Conservation (phyloP, 2,329 filamentous ascomycete species). For the Coniochaeta sp. region DNA sequence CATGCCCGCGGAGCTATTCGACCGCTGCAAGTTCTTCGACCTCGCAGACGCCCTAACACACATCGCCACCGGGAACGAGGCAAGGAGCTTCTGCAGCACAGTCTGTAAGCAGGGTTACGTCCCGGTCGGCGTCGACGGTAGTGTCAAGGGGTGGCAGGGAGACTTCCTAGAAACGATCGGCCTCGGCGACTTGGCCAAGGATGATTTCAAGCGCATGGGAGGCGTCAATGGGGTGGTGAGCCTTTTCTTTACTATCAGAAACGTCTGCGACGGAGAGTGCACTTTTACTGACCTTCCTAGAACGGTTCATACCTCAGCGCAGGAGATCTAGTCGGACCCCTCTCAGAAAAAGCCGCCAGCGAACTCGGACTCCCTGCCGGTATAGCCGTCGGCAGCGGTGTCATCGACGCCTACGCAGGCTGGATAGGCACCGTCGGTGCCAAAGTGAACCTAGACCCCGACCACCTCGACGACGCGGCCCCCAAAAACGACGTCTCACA, state of each 20-base stretch:
- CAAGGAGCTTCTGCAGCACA: constrained; percentile 87
- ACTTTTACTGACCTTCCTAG: constrained; percentile 37
- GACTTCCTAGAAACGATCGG: constrained; percentile 88
- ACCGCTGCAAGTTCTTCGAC: constrained; percentile 95
- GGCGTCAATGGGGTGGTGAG: constrained; percentile 92
- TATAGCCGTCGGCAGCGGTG: constrained; percentile 89
- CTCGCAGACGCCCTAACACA: constrained; percentile 89
- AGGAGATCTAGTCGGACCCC: constrained; percentile 78
- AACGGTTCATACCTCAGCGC: constrained; percentile 88
- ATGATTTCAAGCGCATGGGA: constrained; percentile 89
- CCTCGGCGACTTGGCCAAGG: constrained; percentile 72
- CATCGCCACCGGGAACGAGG: constrained; percentile 86
- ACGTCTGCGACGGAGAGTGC: neutral
- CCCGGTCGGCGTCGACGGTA: constrained; percentile 93
- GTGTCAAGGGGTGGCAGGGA: constrained; percentile 96
- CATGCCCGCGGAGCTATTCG: constrained; percentile 88
- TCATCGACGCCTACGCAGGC: constrained; percentile 96
- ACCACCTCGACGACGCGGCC: constrained; percentile 59
- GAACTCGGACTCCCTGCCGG: constrained; percentile 81
- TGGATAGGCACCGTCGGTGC: constrained; percentile 99
- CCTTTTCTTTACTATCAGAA: constrained; percentile 29
- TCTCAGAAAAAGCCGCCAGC: constrained; percentile 74
- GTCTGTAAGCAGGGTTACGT: constrained; percentile 98
- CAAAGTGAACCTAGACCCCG: constrained; percentile 69
- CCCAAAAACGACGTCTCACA: constrained; percentile 83